These are phyloP conservation scores for Xanthoparmelia taractica DNA, from an alignment of 495 filamentous ascomycete species.

Conservation along the genomic window DNA sequence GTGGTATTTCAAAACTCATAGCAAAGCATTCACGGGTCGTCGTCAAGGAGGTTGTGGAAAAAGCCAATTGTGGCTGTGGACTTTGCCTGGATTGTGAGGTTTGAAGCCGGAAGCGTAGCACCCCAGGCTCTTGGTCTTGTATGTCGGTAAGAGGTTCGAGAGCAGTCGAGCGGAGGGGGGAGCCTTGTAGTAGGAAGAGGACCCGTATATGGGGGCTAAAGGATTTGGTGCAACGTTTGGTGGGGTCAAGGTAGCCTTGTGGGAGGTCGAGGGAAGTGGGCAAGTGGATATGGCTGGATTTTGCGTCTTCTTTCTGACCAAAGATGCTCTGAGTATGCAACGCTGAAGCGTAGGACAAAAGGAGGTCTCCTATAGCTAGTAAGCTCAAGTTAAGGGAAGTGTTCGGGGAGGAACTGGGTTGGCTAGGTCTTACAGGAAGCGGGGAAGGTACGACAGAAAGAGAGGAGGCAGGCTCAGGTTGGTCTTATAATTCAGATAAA, in stretches of 20 bases:
- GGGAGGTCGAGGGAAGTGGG: neutral
- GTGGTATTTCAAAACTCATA: conserved; percentile 71
- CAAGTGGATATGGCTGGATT: neutral
- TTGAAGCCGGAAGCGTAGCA: neutral
- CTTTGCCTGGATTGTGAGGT: neutral
- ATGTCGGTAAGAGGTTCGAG: neutral
- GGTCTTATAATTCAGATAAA: neutral
- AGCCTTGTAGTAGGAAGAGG: neutral
- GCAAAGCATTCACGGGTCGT: conserved; percentile 7
- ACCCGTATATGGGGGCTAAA: too few species aligned
- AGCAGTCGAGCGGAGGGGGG: neutral
- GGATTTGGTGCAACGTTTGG: neutral
- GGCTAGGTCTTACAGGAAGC: neutral
- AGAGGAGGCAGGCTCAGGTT: neutral
- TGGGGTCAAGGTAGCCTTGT: neutral
- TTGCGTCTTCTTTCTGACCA: neutral
- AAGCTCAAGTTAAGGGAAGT: neutral
- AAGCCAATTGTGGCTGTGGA: conserved; percentile 1
- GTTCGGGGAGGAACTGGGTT: neutral
- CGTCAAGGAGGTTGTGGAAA: neutral
- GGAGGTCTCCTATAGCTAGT: neutral
- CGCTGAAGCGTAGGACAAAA: neutral
- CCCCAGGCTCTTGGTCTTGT: neutral
- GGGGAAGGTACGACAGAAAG: neutral
- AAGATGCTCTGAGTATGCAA: neutral